Evolutionary conservation across 2,329 filamentous ascomycete species (phyloP).

Genomic region (Xylariaceae sp.): DNA sequence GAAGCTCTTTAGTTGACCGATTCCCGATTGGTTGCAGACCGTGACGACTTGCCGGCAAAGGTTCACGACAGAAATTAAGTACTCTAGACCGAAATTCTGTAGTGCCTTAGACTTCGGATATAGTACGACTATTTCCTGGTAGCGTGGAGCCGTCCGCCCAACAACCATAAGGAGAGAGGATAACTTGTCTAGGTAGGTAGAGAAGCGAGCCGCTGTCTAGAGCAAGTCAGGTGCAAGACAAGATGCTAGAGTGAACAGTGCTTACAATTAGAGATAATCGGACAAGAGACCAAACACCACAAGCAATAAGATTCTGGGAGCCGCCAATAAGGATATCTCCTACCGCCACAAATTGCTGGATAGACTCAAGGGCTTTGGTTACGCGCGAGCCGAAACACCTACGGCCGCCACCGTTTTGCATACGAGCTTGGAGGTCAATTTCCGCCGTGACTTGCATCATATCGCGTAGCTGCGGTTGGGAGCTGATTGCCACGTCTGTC

Average conservation of each 20-base stretch:
- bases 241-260: conserved; percentile 18
- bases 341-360: conserved; percentile 51
- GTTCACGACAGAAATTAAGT: conserved; percentile 47
- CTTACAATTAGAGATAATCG: conserved; percentile 49
- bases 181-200: conserved; percentile 46
- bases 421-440: conserved; percentile 37
- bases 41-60: conserved; percentile 46
- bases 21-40: conserved; percentile 41
- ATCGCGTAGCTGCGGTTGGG: conserved; percentile 42
- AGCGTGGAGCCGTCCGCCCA: conserved; percentile 48
- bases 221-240: not conserved
- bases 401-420: conserved; percentile 23
- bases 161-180: conserved; percentile 49
- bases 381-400: conserved; percentile 49
- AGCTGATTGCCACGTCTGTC: conserved; percentile 25
- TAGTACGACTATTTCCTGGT: conserved; percentile 46
- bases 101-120: conserved; percentile 47
- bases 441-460: conserved; percentile 50
- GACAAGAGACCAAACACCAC: conserved; percentile 52
- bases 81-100: conserved; percentile 46
- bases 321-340: conserved; percentile 50
- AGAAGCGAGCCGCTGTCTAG: conserved; percentile 41
- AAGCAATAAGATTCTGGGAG: conserved; percentile 52
- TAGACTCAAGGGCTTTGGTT: conserved; percentile 46
- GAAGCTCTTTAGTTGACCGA: conserved; percentile 41